These are phyloP conservation scores for Penicillium sp. DNA, from an alignment of 2,329 filamentous ascomycete species.

Conservation along the genomic window DNA sequence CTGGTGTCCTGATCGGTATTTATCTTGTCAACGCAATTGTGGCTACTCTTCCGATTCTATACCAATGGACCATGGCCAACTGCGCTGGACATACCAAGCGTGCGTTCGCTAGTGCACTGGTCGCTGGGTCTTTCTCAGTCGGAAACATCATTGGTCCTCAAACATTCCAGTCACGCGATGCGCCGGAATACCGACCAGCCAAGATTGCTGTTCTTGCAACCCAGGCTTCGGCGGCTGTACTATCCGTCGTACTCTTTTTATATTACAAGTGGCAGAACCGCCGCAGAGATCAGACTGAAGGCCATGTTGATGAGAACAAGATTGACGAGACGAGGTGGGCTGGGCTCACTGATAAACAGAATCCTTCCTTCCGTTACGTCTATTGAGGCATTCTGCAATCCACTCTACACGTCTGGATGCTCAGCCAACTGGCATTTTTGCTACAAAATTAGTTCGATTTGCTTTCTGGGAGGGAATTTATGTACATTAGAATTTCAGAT, in stretches of 20 bases:
- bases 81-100: constrained; percentile 52
- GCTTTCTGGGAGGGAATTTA: no score
- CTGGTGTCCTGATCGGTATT: constrained; percentile 44
- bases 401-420: no score
- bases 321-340: constrained; percentile 29
- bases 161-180: constrained; percentile 44
- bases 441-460: no score
- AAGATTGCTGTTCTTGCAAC: constrained; percentile 44
- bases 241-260: constrained; percentile 28
- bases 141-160: constrained; percentile 49
- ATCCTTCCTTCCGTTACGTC: constrained; percentile 33
- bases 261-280: constrained; percentile 35
- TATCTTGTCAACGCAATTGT: constrained; percentile 48
- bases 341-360: constrained; percentile 36
- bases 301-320: constrained; percentile 13
- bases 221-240: constrained; percentile 30
- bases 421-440: no score
- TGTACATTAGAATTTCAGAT: no score
- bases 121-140: constrained; percentile 45
- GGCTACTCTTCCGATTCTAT: constrained; percentile 45
- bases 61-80: constrained; percentile 49
- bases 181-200: constrained; percentile 43
- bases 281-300: constrained; percentile 19
- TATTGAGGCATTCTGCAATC: constrained; percentile 23
- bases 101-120: constrained; percentile 46